Conservation (phyloP, 306 rosid species). For the Begonia peltatifolia region DNA sequence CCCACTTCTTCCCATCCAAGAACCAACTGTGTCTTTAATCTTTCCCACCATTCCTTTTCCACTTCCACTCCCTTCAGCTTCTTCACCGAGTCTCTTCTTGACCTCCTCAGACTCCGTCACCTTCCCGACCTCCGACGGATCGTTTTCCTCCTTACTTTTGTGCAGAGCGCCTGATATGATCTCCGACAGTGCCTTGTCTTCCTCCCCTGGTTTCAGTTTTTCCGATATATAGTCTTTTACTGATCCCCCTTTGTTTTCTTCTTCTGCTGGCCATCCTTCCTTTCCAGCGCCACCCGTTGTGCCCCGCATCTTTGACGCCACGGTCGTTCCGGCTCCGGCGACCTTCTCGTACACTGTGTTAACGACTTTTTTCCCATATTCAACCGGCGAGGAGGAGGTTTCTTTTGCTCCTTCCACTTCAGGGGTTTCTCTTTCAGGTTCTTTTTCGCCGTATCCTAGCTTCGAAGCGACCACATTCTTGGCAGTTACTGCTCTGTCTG, state of each 20-base stretch:
- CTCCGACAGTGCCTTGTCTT: slow-evolving; percentile 39
- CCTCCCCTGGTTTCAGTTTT: slow-evolving; percentile 50
- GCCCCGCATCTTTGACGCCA: slow-evolving; percentile 14
- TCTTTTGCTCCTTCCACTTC: no score
- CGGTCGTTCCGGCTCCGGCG: no score
- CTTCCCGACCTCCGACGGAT: slow-evolving; percentile 13
- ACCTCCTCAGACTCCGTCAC: slow-evolving; percentile 31
- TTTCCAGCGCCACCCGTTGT: neutral
- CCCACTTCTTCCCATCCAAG: slow-evolving; percentile 28
- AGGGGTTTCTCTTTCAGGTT: neutral
- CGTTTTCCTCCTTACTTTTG: slow-evolving; percentile 4
- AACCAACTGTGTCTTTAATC: slow-evolving; percentile 32
- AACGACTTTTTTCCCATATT: slow-evolving; percentile 24
- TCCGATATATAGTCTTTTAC: slow-evolving; percentile 28
- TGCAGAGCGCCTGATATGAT: slow-evolving; percentile 22
- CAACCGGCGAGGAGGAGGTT: slow-evolving; percentile 2
- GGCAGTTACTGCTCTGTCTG: slow-evolving; percentile 21
- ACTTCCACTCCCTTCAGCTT: slow-evolving; percentile 1
- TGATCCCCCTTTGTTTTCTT: slow-evolving; percentile 28
- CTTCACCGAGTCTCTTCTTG: slow-evolving; percentile 11
- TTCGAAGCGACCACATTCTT: slow-evolving; percentile 32
- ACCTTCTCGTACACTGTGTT: slow-evolving; percentile 20
- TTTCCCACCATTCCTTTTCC: slow-evolving; percentile 23
- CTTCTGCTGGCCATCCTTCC: neutral
- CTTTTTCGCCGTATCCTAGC: slow-evolving; percentile 29